Conservation (phyloP, 306 rosid genomes). For the Neltuma alba region DNA sequence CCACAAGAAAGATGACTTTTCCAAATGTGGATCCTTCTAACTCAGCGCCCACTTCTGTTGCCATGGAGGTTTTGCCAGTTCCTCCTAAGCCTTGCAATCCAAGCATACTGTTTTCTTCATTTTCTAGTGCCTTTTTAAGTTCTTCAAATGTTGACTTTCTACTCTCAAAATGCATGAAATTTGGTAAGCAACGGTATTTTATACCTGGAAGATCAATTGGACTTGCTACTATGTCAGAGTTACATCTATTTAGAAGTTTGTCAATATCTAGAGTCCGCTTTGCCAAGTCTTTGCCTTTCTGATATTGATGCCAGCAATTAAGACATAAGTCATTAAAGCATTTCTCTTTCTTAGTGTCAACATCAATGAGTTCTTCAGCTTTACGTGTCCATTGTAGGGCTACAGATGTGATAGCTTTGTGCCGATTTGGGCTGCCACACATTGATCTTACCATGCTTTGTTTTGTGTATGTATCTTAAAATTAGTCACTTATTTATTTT, state of each 20-base stretch:
- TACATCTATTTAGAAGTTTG: not conserved
- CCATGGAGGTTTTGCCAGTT: not conserved
- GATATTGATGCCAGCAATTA: not conserved
- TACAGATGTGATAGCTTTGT: not conserved
- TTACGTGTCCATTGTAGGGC: not conserved
- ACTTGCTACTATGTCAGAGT: not conserved
- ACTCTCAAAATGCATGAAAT: not conserved
- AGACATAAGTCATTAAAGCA: not conserved
- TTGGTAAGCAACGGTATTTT: not conserved
- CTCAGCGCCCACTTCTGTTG: too few relatives aligned
- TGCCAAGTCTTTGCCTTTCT: not conserved
- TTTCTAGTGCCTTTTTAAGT: not conserved
- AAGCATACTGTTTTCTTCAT: not conserved
- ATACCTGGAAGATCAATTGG: not conserved
- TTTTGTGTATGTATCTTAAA: too few relatives aligned
- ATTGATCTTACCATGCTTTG: too few relatives aligned
- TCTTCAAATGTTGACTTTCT: not conserved
- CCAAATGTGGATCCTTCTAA: too few relatives aligned
- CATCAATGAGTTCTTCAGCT: not conserved
- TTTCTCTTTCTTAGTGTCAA: not conserved
- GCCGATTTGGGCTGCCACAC: too few relatives aligned
- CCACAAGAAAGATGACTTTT: too few relatives aligned
- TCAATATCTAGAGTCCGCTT: not conserved
- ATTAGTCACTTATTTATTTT: too few relatives aligned
- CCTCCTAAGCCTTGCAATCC: not conserved